These are phyloP conservation scores for Aspergillus wentii DNA, from an alignment of 495 filamentous ascomycete species.

Conservation along the genomic window DNA sequence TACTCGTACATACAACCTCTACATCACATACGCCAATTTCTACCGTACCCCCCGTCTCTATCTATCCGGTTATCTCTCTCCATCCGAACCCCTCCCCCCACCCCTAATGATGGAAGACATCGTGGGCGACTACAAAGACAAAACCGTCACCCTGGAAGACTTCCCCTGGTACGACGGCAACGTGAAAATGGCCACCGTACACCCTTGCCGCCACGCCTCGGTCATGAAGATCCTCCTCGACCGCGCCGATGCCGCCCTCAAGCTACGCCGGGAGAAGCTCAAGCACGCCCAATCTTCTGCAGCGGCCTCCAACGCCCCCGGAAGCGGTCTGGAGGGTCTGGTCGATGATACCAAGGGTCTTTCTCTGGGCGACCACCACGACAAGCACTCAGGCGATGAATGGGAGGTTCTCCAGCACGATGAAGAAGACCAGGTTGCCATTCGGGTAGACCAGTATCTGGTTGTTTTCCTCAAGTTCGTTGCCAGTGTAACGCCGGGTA, in stretches of 20 bases:
- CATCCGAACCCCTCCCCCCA: conserved; percentile 78
- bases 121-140: conserved; percentile 98
- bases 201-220: conserved; percentile 87
- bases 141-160: conserved; percentile 97
- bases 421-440: conserved; percentile 79
- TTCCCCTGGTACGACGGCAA: conserved; percentile 82
- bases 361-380: conserved; percentile 30
- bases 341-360: conserved; percentile 54
- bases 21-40: conserved; percentile 95
- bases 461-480: conserved; percentile 99
- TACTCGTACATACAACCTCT: conserved; percentile 89
- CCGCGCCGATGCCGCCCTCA: conserved; percentile 87
- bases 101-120: conserved; percentile 98
- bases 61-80: conserved; percentile 82
- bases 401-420: conserved; percentile 75
- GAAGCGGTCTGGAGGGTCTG: conserved; percentile 58
- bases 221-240: conserved; percentile 99
- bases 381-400: conserved; percentile 54
- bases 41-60: conserved; percentile 96
- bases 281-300: conserved; percentile 28
- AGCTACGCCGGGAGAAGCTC: conserved; percentile 79
- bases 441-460: conserved; percentile 94
- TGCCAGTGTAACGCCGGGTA: conserved; percentile 91
- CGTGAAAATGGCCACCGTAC: conserved; percentile 93
- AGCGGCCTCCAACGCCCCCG: conserved; percentile 52